Conservation (phyloP, 164 flowering plant species). For the Protea cynaroides region DNA sequence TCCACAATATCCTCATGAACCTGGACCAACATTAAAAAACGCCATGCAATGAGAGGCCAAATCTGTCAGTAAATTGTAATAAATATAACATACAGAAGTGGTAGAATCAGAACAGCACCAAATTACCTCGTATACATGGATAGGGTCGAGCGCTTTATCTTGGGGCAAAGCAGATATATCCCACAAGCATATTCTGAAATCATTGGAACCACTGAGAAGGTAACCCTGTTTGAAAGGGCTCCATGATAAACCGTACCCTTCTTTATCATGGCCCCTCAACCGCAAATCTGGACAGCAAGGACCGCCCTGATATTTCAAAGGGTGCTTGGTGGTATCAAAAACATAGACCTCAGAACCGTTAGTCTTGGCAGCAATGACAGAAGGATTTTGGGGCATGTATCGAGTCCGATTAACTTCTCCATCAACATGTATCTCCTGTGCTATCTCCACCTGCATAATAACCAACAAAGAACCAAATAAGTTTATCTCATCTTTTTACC, state of each 20-base stretch:
- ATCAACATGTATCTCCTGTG: slow-evolving; percentile 58
- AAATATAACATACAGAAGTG: neutral
- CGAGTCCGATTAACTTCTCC: slow-evolving; percentile 91
- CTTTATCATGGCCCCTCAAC: slow-evolving; percentile 76
- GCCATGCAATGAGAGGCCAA: neutral
- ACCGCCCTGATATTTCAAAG: slow-evolving; percentile 22
- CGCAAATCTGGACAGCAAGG: slow-evolving; percentile 67
- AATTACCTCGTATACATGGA: slow-evolving; percentile 55
- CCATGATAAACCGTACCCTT: slow-evolving; percentile 96
- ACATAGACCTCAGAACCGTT: slow-evolving; percentile 61
- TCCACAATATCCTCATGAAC: slow-evolving; percentile 76
- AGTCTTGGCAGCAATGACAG: slow-evolving; percentile 77
- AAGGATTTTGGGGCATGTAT: slow-evolving; percentile 73
- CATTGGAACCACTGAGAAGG: slow-evolving; percentile 85
- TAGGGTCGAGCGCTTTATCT: slow-evolving; percentile 51
- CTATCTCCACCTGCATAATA: slow-evolving; percentile 54
- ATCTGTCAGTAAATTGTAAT: neutral
- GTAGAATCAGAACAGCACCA: neutral
- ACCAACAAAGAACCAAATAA: neutral
- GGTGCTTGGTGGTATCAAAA: slow-evolving; percentile 51
- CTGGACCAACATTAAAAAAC: slow-evolving; percentile 22
- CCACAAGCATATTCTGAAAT: slow-evolving; percentile 82
- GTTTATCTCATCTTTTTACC: too few relatives aligned
- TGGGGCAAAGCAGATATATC: slow-evolving; percentile 52
- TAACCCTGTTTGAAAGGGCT: slow-evolving; percentile 71